Conservation (phyloP, 192 early-diverging fungal genomes). For the Gigaspora rosea region DNA sequence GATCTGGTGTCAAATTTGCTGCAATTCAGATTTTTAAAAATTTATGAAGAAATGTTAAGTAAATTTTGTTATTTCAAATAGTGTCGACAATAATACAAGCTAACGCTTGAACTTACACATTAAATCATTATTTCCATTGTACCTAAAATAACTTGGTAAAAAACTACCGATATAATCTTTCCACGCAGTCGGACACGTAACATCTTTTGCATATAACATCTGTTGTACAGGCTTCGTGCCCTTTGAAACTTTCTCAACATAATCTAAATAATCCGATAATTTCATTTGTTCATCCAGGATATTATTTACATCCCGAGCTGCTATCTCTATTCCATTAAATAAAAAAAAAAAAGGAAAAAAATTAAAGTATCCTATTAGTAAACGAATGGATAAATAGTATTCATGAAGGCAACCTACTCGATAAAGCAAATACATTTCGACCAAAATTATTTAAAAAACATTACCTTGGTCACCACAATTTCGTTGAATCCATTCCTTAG, state of each 20-base stretch:
- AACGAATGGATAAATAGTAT: too few relatives aligned
- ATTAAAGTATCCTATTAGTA: not conserved
- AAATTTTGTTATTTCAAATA: not conserved
- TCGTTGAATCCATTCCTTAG: not conserved
- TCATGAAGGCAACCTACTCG: too few relatives aligned
- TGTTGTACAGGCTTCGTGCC: too few relatives aligned
- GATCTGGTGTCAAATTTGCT: constrained; percentile 20
- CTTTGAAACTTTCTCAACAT: not conserved
- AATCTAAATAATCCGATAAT: constrained; percentile 6
- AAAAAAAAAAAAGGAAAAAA: not conserved
- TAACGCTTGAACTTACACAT: not conserved
- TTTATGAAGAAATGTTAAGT: too few relatives aligned
- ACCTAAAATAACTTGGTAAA: constrained; percentile 30
- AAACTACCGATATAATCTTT: not conserved
- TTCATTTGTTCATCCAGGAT: not conserved
- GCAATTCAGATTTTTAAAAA: not conserved
- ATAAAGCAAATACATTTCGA: too few relatives aligned
- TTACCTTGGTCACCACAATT: not conserved
- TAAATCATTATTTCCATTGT: constrained; percentile 32
- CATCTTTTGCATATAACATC: constrained; percentile 36
- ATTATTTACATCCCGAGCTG: not conserved
- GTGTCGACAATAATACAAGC: not conserved
- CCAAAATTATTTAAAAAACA: not conserved
- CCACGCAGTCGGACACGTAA: constrained; percentile 29
- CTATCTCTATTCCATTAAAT: not conserved